Percentiles rank a stretch among this genome's conserved stretches.
phyloP scores from a whole-genome alignment of 441 rosid species.

The Capsella rubella region DNA sequence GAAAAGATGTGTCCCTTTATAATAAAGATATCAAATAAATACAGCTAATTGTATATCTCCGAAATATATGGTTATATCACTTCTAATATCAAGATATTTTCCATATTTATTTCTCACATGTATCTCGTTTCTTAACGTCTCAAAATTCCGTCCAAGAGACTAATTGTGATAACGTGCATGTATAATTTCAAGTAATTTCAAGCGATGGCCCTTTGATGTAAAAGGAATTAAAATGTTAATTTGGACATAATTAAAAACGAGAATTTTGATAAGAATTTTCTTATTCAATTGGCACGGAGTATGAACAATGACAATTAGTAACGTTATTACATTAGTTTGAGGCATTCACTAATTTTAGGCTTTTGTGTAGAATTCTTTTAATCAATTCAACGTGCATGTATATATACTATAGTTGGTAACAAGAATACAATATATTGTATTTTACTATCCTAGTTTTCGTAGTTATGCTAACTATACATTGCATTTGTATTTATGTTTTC shows the following conservation, averaged over 20 bases:
- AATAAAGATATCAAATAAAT: conserved; percentile 1
- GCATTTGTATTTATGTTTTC: background rate
- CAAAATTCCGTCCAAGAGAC: background rate
- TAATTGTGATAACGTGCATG: background rate
- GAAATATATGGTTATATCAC: too few species aligned
- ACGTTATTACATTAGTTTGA: background rate
- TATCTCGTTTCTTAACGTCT: conserved; percentile 13
- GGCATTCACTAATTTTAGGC: background rate
- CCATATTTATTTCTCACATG: background rate
- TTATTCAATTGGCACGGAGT: background rate
- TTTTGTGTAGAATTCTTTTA: too few species aligned
- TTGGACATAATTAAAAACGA: too few species aligned
- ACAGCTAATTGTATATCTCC: background rate
- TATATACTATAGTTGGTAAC: too few species aligned
- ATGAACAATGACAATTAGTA: background rate
- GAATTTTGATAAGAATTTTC: background rate
- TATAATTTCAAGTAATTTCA: too few species aligned
- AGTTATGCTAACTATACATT: background rate
- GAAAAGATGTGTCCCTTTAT: background rate
- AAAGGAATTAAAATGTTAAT: too few species aligned
- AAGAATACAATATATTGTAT: too few species aligned
- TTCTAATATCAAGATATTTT: background rate
- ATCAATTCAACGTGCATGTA: too few species aligned
- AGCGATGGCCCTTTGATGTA: too few species aligned
- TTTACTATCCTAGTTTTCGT: too few species aligned